Evolutionary conservation across 768 basidiomycete genomes (phyloP), one percentile per base, ranked within the genome.

Genomic region (Mrakia blollopis): DNA sequence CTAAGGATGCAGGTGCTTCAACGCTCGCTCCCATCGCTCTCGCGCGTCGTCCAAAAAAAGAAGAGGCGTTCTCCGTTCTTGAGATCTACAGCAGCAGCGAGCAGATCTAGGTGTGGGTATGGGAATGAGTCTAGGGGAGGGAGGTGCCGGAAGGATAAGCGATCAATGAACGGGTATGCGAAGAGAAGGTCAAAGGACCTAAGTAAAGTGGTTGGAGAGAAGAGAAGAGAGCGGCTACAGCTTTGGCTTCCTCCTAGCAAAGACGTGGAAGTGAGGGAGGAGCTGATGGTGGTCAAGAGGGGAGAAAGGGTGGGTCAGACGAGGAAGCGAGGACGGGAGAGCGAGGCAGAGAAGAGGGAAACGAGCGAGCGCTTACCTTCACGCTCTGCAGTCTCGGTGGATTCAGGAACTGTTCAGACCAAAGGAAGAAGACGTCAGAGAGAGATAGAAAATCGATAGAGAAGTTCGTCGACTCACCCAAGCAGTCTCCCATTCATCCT

Each of bases 241-340:
- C 35, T 72, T 50, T 18, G 72, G 32, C 52, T 77, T 77, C 50
- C 54, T 30, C 37, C 76, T 61, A 1, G 91, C 92, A 82, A 94
- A 94, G 41, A 94, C 91, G 79, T 94, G 93, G n/a, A 91, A 87
- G 82, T 94, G 93, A 0, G 91, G 91, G 63, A 94, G 85, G 23
- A 89, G 90, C 3, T 88, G 90, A 13, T 25, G 23, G 32, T 28
- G 6, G 7, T 10, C 3, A 18, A 1, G 28, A 39, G 32, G 13
- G 28, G 25, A 57, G 5, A 35, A n/a, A 21, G 21, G 32, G 6
- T 32, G 13, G 6, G 23, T 21, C 37, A 57, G 57, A n/a, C 14
- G 72, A 37, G 0, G 14, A 9, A 30, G 30, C 39, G 14, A 61
- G 14, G 28, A 61, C 3, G 35, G 41, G 23, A 23, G n/a, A n/a